Evolutionary conservation across 768 basidiomycete genomes (phyloP).

Genomic region (Coprinopsis cinerea): DNA sequence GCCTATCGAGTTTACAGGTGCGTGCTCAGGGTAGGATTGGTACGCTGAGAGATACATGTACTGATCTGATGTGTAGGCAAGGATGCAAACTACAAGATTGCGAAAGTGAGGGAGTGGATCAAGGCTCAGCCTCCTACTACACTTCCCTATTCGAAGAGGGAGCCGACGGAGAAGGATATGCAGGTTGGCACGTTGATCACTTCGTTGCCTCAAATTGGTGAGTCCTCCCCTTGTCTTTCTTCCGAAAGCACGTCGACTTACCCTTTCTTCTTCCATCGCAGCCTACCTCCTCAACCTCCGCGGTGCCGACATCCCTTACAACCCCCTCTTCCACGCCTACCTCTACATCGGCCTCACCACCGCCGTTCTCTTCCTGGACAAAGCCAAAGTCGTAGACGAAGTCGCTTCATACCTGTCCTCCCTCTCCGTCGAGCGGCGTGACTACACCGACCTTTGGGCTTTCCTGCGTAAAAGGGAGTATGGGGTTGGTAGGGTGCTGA

Average conservation of each 20-base stretch:
- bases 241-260: constrained; percentile 6
- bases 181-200: constrained; percentile 66
- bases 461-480: constrained; percentile 71
- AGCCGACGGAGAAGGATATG: constrained; percentile 54
- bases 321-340: constrained; percentile 89
- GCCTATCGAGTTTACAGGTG: constrained; percentile 64
- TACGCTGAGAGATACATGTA: not conserved
- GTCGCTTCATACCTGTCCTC: constrained; percentile 52
- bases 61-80: constrained; percentile 38
- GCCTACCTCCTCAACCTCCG: constrained; percentile 89
- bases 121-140: constrained; percentile 48
- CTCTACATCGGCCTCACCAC: constrained; percentile 60
- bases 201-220: constrained; percentile 67
- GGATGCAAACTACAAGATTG: constrained; percentile 67
- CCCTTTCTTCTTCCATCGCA: constrained; percentile 17
- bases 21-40: constrained; percentile 10
- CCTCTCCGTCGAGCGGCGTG: constrained; percentile 50
- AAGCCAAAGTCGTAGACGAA: constrained; percentile 53
- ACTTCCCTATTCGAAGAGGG: constrained; percentile 55
- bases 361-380: constrained; percentile 75
- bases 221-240: constrained; percentile 16
- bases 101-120: constrained; percentile 67
- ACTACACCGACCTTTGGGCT: constrained; percentile 76
- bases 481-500: constrained; percentile 76
- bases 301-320: constrained; percentile 85